A percentile compares a stretch with the other conserved stretches of the same genome.
These are phyloP conservation scores for Cordyceps farinosa DNA, from an alignment of 2,329 filamentous ascomycete species.

Conservation along the genomic window DNA sequence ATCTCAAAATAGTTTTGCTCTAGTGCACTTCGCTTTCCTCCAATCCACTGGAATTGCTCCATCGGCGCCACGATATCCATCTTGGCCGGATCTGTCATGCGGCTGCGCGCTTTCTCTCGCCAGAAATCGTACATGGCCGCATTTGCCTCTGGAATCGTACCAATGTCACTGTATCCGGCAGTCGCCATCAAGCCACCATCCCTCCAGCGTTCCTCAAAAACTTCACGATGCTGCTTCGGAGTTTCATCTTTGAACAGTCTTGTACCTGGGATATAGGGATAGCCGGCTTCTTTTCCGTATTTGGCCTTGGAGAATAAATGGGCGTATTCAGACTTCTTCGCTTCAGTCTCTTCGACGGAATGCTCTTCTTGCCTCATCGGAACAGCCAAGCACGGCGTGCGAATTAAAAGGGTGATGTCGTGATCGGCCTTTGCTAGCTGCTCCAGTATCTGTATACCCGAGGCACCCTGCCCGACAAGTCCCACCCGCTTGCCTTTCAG, in stretches of 20 bases:
- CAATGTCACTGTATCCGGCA: neutral
- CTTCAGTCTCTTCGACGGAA: neutral
- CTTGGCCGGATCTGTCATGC: conserved; percentile 16
- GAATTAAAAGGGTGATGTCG: neutral
- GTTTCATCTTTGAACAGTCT: neutral
- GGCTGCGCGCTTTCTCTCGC: neutral
- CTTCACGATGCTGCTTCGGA: neutral
- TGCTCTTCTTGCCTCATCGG: neutral
- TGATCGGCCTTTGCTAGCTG: neutral
- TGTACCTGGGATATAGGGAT: neutral
- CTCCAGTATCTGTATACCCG: neutral
- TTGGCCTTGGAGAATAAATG: neutral
- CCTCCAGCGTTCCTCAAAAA: neutral
- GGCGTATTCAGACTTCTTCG: neutral
- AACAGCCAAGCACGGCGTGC: neutral
- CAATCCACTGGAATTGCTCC: conserved; percentile 9
- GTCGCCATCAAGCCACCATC: neutral
- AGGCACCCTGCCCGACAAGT: neutral
- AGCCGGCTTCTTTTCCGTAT: neutral
- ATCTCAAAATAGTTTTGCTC: conserved; percentile 18
- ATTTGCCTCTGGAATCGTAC: neutral
- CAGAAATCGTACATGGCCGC: neutral
- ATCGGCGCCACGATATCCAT: conserved; percentile 17
- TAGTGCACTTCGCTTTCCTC: neutral
- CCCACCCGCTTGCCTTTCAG: conserved; percentile 22